Conservation (phyloP, 129 eudicot genomes). For the Flaveria trinervia region DNA sequence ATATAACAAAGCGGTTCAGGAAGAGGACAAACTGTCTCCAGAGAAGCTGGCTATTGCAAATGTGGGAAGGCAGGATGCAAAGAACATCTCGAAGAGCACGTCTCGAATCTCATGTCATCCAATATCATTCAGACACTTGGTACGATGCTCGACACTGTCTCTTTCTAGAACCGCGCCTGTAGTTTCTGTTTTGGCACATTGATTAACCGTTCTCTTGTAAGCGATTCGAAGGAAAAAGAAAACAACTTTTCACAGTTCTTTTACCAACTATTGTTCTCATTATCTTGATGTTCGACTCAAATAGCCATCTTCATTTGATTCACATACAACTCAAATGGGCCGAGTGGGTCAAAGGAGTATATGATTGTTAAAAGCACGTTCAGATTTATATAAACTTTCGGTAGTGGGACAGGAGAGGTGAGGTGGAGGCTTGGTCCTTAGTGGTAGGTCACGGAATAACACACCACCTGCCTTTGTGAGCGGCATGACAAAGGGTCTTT, state of each 20-base stretch:
- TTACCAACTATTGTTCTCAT: slow-evolving; percentile 8
- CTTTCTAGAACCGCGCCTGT: slow-evolving; percentile 45
- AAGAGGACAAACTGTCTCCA: slow-evolving; percentile 88
- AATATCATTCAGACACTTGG: slow-evolving; percentile 86
- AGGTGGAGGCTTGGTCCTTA: too few relatives aligned
- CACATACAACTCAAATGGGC: background rate
- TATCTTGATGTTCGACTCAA: background rate
- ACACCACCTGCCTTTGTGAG: too few relatives aligned
- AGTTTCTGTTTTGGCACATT: slow-evolving; percentile 11
- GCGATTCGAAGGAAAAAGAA: background rate
- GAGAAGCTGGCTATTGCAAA: slow-evolving; percentile 92
- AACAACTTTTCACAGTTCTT: background rate
- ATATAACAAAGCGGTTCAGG: slow-evolving; percentile 90
- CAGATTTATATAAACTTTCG: background rate
- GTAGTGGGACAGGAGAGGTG: too few relatives aligned
- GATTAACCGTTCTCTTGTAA: background rate
- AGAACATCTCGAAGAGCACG: slow-evolving; percentile 96
- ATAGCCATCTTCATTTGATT: slow-evolving; percentile 2
- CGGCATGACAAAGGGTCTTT: too few relatives aligned
- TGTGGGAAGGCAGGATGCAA: slow-evolving; percentile 94
- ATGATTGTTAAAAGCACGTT: background rate
- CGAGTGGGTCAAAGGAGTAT: background rate
- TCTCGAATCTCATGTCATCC: slow-evolving; percentile 88
- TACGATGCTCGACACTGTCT: slow-evolving; percentile 92
- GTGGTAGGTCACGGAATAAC: too few relatives aligned